Conservation (phyloP, 225 moss, liverwort and hornwort genomes). For the Pleurozium schreberi region DNA sequence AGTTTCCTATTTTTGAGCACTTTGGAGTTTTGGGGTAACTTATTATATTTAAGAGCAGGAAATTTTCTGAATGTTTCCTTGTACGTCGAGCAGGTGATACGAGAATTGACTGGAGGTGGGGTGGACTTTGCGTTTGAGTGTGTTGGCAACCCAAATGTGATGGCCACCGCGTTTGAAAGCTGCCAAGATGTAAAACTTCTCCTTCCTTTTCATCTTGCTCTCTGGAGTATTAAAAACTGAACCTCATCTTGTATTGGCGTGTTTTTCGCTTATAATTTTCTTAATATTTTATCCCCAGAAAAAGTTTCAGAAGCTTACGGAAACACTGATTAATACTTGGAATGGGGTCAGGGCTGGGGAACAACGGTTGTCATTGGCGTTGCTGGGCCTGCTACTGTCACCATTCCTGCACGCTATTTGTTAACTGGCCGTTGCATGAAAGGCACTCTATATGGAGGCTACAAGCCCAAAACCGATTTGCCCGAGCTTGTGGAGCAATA, state of each 20-base stretch:
- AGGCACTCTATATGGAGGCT: too few species aligned
- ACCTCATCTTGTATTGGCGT: not conserved
- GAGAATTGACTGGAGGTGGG: conserved; percentile 65
- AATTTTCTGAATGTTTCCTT: not conserved
- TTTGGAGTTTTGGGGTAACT: not conserved
- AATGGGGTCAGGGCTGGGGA: conserved; percentile 23
- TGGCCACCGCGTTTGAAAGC: conserved; percentile 61
- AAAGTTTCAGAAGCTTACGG: not conserved
- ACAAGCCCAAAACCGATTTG: too few species aligned
- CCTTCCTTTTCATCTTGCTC: not conserved
- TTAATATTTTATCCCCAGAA: not conserved
- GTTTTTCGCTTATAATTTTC: not conserved
- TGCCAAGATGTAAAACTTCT: conserved; percentile 47
- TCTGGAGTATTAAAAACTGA: not conserved
- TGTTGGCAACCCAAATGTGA: conserved; percentile 53
- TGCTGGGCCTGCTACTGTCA: too few species aligned
- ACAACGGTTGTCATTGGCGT: too few species aligned
- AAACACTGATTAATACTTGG: not conserved
- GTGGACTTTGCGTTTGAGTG: conserved; percentile 95
- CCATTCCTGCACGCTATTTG: too few species aligned
- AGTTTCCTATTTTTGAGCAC: not conserved
- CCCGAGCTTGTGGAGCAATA: too few species aligned
- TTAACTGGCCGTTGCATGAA: too few species aligned
- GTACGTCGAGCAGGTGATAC: conserved; percentile 35
- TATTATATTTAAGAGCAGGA: conserved; percentile 7